Evolutionary conservation across 768 basidiomycete species (phyloP).

Genomic region (Mycena kentingensis): DNA sequence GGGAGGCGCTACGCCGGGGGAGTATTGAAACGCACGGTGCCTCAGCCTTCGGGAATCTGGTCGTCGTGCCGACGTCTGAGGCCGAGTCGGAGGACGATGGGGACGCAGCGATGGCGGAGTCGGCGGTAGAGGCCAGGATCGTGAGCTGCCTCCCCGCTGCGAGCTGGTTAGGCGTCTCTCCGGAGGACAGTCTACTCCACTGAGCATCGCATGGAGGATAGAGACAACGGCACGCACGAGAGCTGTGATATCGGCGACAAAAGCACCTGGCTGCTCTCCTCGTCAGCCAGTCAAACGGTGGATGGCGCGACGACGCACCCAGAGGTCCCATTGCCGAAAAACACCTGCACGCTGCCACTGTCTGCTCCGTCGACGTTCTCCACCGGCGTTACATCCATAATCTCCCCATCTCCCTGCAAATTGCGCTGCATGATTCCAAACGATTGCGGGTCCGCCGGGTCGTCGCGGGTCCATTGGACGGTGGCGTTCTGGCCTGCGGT

Average conservation of each 20-base stretch:
- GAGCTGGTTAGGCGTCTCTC: slow-evolving; percentile 11
- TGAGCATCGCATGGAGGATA: background rate
- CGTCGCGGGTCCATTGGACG: slow-evolving; percentile 9
- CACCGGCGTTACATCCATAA: slow-evolving; percentile 7
- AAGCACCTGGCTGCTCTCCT: slow-evolving; percentile 2
- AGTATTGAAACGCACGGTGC: too few species aligned
- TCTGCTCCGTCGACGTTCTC: background rate
- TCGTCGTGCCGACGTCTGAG: background rate
- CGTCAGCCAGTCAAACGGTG: too few species aligned
- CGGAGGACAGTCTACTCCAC: background rate
- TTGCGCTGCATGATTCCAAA: slow-evolving; percentile 17
- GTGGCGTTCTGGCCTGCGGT: background rate
- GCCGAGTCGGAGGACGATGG: background rate
- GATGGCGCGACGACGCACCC: slow-evolving; percentile 1
- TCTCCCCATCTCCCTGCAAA: slow-evolving; percentile 1
- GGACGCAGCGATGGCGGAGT: background rate
- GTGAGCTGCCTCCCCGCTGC: slow-evolving; percentile 12
- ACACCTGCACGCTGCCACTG: background rate
- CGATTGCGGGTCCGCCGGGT: slow-evolving; percentile 2
- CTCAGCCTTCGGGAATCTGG: background rate
- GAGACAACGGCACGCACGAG: background rate
- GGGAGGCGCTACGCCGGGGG: too few species aligned
- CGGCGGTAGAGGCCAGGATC: background rate
- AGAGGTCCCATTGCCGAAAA: slow-evolving; percentile 3
- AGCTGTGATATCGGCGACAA: slow-evolving; percentile 3